These are phyloP conservation scores for Epichloe sylvatica DNA, from an alignment of 2,329 filamentous ascomycete genomes.

Conservation along the genomic window DNA sequence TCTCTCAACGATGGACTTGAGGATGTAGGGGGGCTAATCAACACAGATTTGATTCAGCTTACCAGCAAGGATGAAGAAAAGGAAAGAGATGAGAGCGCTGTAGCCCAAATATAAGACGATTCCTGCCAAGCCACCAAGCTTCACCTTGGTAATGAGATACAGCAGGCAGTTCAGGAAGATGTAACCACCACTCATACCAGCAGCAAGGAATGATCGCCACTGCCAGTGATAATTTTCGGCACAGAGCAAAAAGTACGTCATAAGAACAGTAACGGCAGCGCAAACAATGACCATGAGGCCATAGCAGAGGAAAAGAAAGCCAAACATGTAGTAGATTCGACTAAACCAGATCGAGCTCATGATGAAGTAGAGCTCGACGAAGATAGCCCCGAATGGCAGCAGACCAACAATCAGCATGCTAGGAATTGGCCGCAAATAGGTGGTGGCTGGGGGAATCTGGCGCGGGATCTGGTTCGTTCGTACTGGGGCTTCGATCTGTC, in stretches of 20 bases:
- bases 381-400: constrained; percentile 89
- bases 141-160: constrained; percentile 81
- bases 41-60: constrained; percentile 21
- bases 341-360: constrained; percentile 98
- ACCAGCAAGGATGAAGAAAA: constrained; percentile 93
- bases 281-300: constrained; percentile 93
- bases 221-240: constrained; percentile 99
- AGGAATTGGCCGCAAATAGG: constrained; percentile 74
- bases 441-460: constrained; percentile 80
- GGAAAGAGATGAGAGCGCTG: constrained; percentile 71
- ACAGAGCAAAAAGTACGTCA: constrained; percentile 94
- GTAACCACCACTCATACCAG: constrained; percentile 79
- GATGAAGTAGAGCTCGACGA: constrained; percentile 97
- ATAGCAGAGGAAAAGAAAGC: constrained; percentile 95
- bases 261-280: constrained; percentile 78
- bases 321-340: constrained; percentile 99
- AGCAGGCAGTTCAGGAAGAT: constrained; percentile 85
- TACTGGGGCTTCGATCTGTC: constrained; percentile 61
- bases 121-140: constrained; percentile 69
- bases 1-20: no score
- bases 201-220: constrained; percentile 86
- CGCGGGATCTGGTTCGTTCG: constrained; percentile 96
- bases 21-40: constrained; percentile 8
- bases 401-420: constrained; percentile 87
- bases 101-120: constrained; percentile 90